A percentile compares a stretch with the other conserved stretches of the same genome.
These are phyloP conservation scores for Pleodorina starrii DNA, from an alignment of 139 green algal species.

Conservation along the genomic window DNA sequence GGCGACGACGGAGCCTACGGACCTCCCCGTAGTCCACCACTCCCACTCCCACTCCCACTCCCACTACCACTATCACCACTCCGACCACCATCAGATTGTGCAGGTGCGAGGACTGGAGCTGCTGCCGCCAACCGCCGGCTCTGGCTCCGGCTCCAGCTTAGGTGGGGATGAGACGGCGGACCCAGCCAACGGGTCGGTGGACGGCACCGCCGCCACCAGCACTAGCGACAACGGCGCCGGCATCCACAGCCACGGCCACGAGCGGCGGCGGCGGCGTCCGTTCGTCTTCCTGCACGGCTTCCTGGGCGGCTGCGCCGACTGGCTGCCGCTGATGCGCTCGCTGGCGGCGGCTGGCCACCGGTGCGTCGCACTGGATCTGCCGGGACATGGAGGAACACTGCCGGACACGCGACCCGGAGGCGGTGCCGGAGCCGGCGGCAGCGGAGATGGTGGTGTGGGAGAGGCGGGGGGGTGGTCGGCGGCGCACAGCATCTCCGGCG, in stretches of 20 bases:
- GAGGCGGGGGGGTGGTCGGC: not conserved
- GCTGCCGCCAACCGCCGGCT: not conserved
- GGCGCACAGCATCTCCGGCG: conserved; percentile 58
- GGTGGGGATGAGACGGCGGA: not conserved
- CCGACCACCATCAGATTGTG: not conserved
- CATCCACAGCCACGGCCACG: not conserved
- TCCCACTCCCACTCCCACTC: not conserved
- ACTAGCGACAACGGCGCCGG: not conserved
- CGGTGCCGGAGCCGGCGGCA: not conserved
- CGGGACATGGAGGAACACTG: conserved; percentile 78
- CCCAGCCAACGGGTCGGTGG: no score
- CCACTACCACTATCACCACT: not conserved
- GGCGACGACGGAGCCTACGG: no score
- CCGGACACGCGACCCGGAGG: no score
- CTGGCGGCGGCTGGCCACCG: conserved; percentile 63
- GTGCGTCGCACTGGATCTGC: conserved; percentile 83
- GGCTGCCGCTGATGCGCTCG: conserved; percentile 74
- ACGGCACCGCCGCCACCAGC: no score
- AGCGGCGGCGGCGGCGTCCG: not conserved
- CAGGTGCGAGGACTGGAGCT: not conserved
- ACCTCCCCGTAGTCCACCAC: not conserved
- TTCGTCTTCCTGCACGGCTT: conserved; percentile 93
- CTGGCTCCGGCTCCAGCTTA: not conserved
- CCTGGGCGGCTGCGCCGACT: conserved; percentile 81
- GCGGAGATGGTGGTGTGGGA: not conserved